Evolutionary conservation across 2,329 filamentous ascomycete species (phyloP).

Genomic region (Septoria linicola): DNA sequence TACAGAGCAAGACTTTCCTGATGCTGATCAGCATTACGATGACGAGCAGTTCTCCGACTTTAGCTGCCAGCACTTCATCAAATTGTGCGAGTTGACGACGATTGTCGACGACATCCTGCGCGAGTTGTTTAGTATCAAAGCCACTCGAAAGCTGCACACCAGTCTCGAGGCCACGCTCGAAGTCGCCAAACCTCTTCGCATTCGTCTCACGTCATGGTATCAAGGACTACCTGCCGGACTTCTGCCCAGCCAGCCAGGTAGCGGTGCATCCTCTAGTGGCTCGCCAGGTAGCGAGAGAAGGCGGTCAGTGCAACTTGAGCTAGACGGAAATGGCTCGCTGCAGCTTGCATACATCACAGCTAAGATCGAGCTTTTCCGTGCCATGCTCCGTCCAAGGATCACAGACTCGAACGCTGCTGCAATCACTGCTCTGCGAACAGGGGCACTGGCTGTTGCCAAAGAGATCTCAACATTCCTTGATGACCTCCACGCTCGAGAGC

Average conservation of each 20-base stretch:
- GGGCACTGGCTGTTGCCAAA: slow-evolving; percentile 34
- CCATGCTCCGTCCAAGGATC: slow-evolving; percentile 46
- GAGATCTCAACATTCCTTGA: slow-evolving; percentile 37
- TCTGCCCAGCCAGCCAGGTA: slow-evolving; percentile 18
- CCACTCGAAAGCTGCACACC: slow-evolving; percentile 46
- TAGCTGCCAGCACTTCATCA: slow-evolving; percentile 47
- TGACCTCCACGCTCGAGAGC: slow-evolving; percentile 31
- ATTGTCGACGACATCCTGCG: slow-evolving; percentile 55
- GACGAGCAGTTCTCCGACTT: slow-evolving; percentile 20
- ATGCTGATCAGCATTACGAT: slow-evolving; percentile 25
- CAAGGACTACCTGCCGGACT: slow-evolving; percentile 44
- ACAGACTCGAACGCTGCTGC: slow-evolving; percentile 33
- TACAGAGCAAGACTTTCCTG: slow-evolving; percentile 47
- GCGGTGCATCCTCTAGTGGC: slow-evolving; percentile 12
- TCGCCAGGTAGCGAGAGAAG: slow-evolving; percentile 23
- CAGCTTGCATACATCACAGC: slow-evolving; percentile 54
- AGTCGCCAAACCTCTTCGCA: slow-evolving; percentile 51
- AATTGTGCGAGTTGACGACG: slow-evolving; percentile 52
- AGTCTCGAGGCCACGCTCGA: slow-evolving; percentile 45
- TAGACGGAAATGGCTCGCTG: slow-evolving; percentile 48
- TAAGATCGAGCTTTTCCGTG: slow-evolving; percentile 53
- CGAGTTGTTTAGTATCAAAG: slow-evolving; percentile 37
- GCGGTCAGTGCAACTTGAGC: slow-evolving; percentile 39
- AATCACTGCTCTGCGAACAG: slow-evolving; percentile 35
- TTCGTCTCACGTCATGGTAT: slow-evolving; percentile 52